Evolutionary conservation across 78 protist species (phyloP).

Genomic region (slime mould (Dictyostelium discoideum)): dicty_2.7 NC_007088.5:4468001-4468500

Average conservation of each 20-base stretch:
- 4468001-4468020: conserved; percentile 2
- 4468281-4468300: neutral
- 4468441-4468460: conserved; percentile 10
- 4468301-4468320: neutral
- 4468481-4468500: conserved; percentile 2
- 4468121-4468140: neutral
- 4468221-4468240: conserved; percentile 24
- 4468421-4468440: neutral
- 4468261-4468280: neutral
- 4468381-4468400: neutral
- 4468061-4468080: neutral
- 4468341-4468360: neutral
- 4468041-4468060: neutral
- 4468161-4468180: conserved; percentile 14
- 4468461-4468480: conserved; percentile 4
- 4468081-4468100: neutral
- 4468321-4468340: neutral
- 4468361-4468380: neutral
- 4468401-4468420: neutral
- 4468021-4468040: neutral
- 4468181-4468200: neutral
- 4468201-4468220: conserved; percentile 24
- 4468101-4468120: neutral
- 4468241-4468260: conserved; percentile 9
- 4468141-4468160: neutral